These are phyloP conservation scores for Martiniozyma asiatica DNA, from an alignment of 1,139 yeast species.

Conservation along the genomic window DNA sequence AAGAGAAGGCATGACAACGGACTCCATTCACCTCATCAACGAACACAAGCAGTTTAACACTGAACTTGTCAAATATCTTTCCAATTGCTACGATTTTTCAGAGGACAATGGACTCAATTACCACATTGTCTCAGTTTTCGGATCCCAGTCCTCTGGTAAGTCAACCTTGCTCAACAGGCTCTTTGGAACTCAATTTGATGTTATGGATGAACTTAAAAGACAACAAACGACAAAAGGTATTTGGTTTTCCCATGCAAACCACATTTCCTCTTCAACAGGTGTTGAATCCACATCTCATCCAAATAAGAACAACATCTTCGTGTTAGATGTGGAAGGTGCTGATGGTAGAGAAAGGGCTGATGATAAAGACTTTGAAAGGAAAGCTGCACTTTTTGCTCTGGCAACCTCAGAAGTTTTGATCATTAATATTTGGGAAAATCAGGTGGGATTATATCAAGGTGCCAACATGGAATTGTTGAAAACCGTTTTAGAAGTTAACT, in stretches of 20 bases:
- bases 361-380: conserved; percentile 95
- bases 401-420: conserved; percentile 86
- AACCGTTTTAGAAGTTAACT: conserved; percentile 91
- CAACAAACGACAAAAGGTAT: conserved; percentile 94
- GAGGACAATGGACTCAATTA: conserved; percentile 55
- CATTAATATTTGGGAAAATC: conserved; percentile 94
- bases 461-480: conserved; percentile 93
- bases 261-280: conserved; percentile 15
- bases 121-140: conserved; percentile 90
- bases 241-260: conserved; percentile 66
- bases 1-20: not conserved
- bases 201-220: conserved; percentile 72
- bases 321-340: conserved; percentile 95
- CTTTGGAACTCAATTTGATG: conserved; percentile 81
- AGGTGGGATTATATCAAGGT: conserved; percentile 92
- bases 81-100: conserved; percentile 25
- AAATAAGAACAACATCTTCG: conserved; percentile 40
- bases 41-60: conserved; percentile 58
- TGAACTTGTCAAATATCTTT: conserved; percentile 20
- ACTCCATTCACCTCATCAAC: conserved; percentile 63
- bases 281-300: conserved; percentile 8
- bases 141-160: conserved; percentile 94
- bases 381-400: conserved; percentile 88
- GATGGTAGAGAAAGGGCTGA: conserved; percentile 98
- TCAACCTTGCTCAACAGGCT: conserved; percentile 77